Evolutionary conservation across 164 flowering plant genomes (phyloP).

Genomic region (Vitis vinifera): DNA sequence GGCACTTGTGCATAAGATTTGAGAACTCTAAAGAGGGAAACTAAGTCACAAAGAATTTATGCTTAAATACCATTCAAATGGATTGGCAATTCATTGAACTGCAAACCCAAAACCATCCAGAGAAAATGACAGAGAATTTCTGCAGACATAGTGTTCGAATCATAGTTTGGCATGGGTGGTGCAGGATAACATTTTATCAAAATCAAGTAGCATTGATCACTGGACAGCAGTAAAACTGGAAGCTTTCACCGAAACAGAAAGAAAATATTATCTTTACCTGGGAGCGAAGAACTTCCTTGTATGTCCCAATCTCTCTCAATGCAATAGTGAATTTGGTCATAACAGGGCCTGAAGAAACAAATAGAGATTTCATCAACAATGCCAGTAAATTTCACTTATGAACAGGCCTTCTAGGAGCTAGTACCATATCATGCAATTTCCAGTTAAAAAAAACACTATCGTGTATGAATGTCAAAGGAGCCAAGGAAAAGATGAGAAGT

Average conservation of each 20-base stretch:
- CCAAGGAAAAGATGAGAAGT: background rate
- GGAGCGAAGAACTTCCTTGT: slow-evolving; percentile 92
- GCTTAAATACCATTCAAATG: too few species aligned
- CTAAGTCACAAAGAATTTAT: too few species aligned
- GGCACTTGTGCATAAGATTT: too few species aligned
- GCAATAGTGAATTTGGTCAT: slow-evolving; percentile 97
- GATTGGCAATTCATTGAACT: too few species aligned
- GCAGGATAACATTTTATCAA: too few species aligned
- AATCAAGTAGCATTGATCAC: too few species aligned
- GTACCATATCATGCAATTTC: background rate
- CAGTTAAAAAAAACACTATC: background rate
- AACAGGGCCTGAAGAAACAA: slow-evolving; percentile 66
- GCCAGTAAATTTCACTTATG: background rate
- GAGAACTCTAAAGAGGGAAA: too few species aligned
- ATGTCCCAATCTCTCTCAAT: slow-evolving; percentile 94
- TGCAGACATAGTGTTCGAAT: too few species aligned
- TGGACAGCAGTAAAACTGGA: background rate
- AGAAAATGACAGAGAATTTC: too few species aligned
- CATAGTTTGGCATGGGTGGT: too few species aligned
- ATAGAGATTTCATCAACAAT: background rate
- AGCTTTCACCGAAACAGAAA: background rate
- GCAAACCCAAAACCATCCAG: too few species aligned
- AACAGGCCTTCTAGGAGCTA: background rate
- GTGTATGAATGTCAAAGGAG: background rate
- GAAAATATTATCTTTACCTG: slow-evolving; percentile 48